Conservation (phyloP, 345 rosid genomes). For the Arabis alpina region DNA sequence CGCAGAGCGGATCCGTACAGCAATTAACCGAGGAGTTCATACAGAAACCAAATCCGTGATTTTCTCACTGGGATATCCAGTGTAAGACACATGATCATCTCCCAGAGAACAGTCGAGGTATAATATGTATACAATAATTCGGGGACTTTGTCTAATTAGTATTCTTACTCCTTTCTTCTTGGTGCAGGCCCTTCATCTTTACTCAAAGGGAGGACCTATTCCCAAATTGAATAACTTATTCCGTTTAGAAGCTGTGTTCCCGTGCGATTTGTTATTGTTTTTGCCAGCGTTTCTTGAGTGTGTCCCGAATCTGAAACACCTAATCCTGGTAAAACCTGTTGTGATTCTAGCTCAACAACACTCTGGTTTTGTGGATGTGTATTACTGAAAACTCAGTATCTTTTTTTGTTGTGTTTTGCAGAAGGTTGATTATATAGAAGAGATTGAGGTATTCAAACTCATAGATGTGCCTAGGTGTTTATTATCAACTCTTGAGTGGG, state of each 20-base stretch:
- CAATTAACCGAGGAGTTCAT: neutral
- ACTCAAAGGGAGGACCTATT: constrained; percentile 13
- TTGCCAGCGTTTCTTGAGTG: constrained; percentile 21
- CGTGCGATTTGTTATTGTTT: neutral
- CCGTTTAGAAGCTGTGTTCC: constrained; percentile 5
- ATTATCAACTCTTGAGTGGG: constrained; percentile 19
- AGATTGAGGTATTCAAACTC: neutral
- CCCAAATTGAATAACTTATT: constrained; percentile 25
- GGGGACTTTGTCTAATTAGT: neutral
- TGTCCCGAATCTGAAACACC: constrained; percentile 35
- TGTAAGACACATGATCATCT: constrained; percentile 31
- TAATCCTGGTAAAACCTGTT: constrained; percentile 19
- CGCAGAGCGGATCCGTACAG: neutral
- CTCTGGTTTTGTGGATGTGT: neutral
- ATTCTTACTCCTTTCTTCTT: neutral
- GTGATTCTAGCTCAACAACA: neutral
- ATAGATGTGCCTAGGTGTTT: constrained; percentile 11
- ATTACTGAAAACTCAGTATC: neutral
- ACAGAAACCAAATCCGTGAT: neutral
- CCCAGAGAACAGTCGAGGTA: constrained; percentile 18
- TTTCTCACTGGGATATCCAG: constrained; percentile 4
- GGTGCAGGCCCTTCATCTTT: constrained; percentile 19
- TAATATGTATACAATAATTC: neutral
- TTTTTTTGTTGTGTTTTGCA: neutral
- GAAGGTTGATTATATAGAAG: neutral